phyloP scores from a whole-genome alignment of 2,329 filamentous ascomycete genomes.

The Exophiala oligosperma region DNA sequence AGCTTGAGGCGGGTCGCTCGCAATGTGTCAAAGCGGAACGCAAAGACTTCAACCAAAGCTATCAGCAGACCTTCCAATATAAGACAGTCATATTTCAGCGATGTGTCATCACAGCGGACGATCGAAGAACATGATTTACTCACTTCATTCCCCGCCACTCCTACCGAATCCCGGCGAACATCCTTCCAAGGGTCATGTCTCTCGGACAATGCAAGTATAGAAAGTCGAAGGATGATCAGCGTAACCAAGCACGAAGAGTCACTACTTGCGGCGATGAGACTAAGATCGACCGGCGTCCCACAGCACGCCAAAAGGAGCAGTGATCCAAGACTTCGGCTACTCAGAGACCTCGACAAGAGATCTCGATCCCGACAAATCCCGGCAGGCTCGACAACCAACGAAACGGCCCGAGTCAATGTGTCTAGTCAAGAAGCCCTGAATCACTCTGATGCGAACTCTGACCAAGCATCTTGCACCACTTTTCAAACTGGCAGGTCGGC shows the following conservation, averaged over 20 bases:
- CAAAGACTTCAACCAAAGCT: slow-evolving; percentile 1
- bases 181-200: slow-evolving; percentile 19
- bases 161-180: slow-evolving; percentile 17
- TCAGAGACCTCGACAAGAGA: slow-evolving; percentile 4
- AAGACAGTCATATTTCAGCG: slow-evolving; percentile 20
- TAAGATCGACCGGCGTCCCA: slow-evolving; percentile 44
- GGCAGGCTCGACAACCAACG: not conserved
- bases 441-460: slow-evolving; percentile 16
- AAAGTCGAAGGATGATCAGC: slow-evolving; percentile 49
- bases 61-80: slow-evolving; percentile 1
- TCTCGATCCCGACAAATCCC: not conserved
- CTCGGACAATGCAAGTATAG: slow-evolving; percentile 27
- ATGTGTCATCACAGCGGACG: slow-evolving; percentile 15
- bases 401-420: not conserved
- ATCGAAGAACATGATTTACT: slow-evolving; percentile 21
- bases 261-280: slow-evolving; percentile 52
- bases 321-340: slow-evolving; percentile 30
- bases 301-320: slow-evolving; percentile 36
- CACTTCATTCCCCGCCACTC: slow-evolving; percentile 23
- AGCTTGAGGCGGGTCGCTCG: slow-evolving; percentile 11
- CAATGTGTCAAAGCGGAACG: slow-evolving; percentile 22
- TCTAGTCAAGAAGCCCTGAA: not conserved
- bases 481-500: slow-evolving; percentile 26
- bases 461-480: slow-evolving; percentile 23
- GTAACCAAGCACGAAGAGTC: slow-evolving; percentile 56